phyloP scores from a whole-genome alignment of 2,329 filamentous ascomycete genomes.

The Fusarium sterilihyphosum region DNA sequence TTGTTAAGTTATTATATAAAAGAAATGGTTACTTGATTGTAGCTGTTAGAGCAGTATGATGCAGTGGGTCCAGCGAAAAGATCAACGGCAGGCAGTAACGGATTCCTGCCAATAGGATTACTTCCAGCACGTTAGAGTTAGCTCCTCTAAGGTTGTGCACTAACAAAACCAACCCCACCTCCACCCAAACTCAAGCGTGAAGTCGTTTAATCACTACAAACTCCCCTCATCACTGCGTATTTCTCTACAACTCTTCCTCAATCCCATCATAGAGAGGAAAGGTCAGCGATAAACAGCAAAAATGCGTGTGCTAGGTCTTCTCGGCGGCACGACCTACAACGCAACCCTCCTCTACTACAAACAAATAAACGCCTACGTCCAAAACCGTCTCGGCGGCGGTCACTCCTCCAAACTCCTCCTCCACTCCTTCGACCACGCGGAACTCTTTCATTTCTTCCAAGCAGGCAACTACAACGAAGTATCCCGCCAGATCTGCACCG shows the following conservation, averaged over 20 bases:
- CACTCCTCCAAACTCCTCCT: conserved; percentile 9
- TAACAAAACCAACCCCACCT: neutral
- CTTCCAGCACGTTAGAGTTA: accelerated
- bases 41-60: neutral
- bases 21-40: neutral
- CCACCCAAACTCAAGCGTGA: neutral
- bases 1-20: no score
- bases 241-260: neutral
- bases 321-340: conserved; percentile 6
- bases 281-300: accelerated
- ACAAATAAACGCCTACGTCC: conserved; percentile 7
- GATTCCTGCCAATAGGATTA: neutral
- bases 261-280: no score
- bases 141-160: no score
- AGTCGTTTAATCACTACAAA: neutral
- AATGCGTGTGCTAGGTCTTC: conserved; percentile 6
- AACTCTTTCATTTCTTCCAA: neutral
- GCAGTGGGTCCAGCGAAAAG: accelerated
- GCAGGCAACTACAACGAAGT: conserved; percentile 8
- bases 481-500: neutral
- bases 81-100: accelerated
- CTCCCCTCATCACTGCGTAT: neutral
- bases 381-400: neutral
- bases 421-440: neutral
- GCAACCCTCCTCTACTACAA: conserved; percentile 4